phyloP scores from a whole-genome alignment of 2,329 filamentous ascomycete genomes.

The Fusarium graminum region DNA sequence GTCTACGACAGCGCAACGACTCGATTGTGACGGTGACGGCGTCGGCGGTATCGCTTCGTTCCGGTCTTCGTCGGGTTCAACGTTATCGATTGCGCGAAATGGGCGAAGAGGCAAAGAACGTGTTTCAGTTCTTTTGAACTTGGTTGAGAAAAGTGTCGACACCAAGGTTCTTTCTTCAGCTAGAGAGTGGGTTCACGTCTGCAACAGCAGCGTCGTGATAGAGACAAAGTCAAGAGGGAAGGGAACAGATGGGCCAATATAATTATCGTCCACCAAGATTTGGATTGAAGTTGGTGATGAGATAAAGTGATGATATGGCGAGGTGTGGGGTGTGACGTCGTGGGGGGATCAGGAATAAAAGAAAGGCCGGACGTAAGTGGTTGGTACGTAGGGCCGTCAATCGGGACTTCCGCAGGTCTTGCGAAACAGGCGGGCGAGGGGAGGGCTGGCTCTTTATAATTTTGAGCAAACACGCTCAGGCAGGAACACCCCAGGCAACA shows the following conservation, averaged over 20 bases:
- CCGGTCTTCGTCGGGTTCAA: conserved; percentile 54
- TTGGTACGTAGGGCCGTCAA: conserved; percentile 66
- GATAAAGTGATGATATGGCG: conserved; percentile 6
- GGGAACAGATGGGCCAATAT: conserved; percentile 34
- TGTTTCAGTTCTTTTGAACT: conserved; percentile 58
- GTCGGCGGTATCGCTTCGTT: conserved; percentile 53
- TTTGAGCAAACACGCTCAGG: conserved; percentile 58
- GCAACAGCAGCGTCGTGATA: conserved; percentile 32
- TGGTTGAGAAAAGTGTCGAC: conserved; percentile 49
- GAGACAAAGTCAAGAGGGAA: conserved; percentile 31
- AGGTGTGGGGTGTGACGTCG: conserved; percentile 54
- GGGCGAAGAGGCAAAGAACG: conserved; percentile 56
- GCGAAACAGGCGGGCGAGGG: conserved; percentile 65
- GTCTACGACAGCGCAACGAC: conserved; percentile 56
- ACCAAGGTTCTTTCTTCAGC: conserved; percentile 43
- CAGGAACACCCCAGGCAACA: conserved; percentile 59
- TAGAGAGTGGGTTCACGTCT: conserved; percentile 45
- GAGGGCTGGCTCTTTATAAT: conserved; percentile 69
- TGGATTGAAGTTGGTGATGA: conserved; percentile 6
- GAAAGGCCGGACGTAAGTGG: conserved; percentile 61
- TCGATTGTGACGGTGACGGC: conserved; percentile 52
- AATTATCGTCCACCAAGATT: conserved; percentile 38
- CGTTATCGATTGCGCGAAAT: conserved; percentile 54
- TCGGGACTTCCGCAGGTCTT: conserved; percentile 68
- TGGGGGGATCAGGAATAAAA: conserved; percentile 52